Evolutionary conservation across 192 early-diverging fungal species (phyloP).

Genomic region (Backusella circina): DNA sequence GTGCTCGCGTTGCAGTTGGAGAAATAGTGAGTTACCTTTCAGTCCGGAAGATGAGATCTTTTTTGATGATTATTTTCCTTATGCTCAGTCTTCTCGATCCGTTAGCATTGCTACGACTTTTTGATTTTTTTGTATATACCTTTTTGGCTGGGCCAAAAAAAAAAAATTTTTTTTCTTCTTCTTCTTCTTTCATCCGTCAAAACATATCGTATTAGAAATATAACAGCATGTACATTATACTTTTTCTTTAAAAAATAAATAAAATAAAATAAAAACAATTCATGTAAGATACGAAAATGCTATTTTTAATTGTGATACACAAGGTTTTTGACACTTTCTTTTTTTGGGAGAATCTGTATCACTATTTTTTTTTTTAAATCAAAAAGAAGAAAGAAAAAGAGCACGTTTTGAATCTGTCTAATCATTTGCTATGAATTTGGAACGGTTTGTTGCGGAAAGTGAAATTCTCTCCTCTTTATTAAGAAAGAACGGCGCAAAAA

Average conservation of each 20-base stretch:
- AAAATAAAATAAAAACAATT: neutral
- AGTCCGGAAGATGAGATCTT: neutral
- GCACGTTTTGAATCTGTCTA: too few species aligned
- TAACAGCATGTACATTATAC: neutral
- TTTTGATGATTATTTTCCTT: neutral
- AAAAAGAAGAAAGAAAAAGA: neutral
- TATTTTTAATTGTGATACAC: neutral
- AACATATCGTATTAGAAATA: neutral
- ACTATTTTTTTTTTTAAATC: neutral
- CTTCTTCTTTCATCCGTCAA: neutral
- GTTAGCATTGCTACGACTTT: neutral
- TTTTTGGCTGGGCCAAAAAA: neutral
- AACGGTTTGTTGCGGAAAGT: too few species aligned
- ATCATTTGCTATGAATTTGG: too few species aligned
- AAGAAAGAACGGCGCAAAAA: too few species aligned
- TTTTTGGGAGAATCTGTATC: neutral
- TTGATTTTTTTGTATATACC: neutral
- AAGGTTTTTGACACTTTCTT: neutral
- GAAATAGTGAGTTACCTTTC: neutral
- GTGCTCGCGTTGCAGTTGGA: neutral
- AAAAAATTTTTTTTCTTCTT: neutral
- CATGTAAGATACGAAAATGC: neutral
- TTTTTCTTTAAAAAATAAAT: neutral
- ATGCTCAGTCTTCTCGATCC: neutral
- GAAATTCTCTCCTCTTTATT: too few species aligned